phyloP scores from a whole-genome alignment of 2,329 filamentous ascomycete genomes.

The Fusarium equiseti region DNA sequence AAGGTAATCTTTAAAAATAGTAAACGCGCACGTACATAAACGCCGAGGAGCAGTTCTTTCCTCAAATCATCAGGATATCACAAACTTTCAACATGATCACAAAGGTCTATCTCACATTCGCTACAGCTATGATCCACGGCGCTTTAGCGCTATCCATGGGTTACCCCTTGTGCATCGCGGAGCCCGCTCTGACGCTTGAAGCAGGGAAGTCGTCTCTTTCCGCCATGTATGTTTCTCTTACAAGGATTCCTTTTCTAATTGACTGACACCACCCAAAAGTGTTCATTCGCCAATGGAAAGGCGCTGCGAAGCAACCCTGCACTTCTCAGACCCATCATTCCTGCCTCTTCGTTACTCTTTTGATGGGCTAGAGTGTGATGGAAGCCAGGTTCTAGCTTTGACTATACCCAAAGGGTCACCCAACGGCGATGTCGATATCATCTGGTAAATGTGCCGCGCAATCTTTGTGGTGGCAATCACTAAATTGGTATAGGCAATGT shows the following conservation, averaged over 20 bases:
- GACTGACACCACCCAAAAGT: background rate
- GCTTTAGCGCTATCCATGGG: slow-evolving; percentile 7
- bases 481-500: slow-evolving; percentile 20
- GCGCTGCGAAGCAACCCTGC: background rate
- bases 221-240: background rate
- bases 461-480: too few relatives aligned
- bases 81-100: background rate
- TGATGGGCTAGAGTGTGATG: background rate
- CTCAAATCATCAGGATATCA: too few relatives aligned
- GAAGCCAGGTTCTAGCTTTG: background rate
- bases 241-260: background rate
- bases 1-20: too few relatives aligned
- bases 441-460: background rate
- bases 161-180: slow-evolving; percentile 10
- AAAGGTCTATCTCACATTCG: background rate
- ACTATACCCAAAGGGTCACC: background rate
- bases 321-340: background rate
- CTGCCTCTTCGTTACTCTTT: background rate
- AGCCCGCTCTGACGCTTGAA: slow-evolving; percentile 5
- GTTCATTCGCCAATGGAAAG: background rate
- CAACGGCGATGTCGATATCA: background rate
- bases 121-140: background rate
- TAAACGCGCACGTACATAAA: slow-evolving; percentile 13
- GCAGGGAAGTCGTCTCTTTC: slow-evolving; percentile 13
- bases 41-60: too few relatives aligned